phyloP scores from a whole-genome alignment of 805 yeast species.

The Hemisphaericaspora nanyangensis region DNA sequence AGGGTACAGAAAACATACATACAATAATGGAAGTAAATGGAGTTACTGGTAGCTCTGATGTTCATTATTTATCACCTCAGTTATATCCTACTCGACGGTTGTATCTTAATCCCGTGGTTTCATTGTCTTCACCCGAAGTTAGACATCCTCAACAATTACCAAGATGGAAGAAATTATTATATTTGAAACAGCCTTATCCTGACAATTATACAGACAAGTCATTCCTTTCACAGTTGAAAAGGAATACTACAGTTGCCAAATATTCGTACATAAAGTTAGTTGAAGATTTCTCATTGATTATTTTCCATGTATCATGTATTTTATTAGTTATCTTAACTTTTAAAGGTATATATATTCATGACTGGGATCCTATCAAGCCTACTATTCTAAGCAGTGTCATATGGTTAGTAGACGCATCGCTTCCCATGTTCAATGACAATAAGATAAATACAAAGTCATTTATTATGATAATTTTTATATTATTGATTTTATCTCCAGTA shows the following conservation, averaged over 20 bases:
- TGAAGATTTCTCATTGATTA: constrained; percentile 67
- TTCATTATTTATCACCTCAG: neutral
- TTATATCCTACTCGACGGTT: neutral
- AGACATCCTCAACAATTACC: neutral
- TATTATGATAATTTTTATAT: constrained; percentile 60
- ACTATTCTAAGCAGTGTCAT: constrained; percentile 23
- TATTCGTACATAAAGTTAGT: constrained; percentile 63
- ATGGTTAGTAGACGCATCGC: constrained; percentile 31
- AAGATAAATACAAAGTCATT: constrained; percentile 55
- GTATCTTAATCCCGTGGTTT: neutral
- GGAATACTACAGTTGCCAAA: constrained; percentile 70
- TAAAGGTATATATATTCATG: constrained; percentile 47
- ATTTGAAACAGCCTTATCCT: constrained; percentile 81
- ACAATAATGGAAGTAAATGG: neutral
- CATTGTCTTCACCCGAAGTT: neutral
- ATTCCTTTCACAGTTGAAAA: constrained; percentile 73
- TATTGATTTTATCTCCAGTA: constrained; percentile 83
- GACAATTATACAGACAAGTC: constrained; percentile 86
- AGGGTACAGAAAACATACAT: no score
- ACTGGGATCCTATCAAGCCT: constrained; percentile 50
- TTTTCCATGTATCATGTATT: constrained; percentile 61
- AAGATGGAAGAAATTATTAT: constrained; percentile 82
- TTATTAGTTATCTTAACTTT: constrained; percentile 68
- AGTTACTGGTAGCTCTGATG: neutral
- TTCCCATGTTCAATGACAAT: neutral